Conservation (phyloP, 2,329 filamentous ascomycete species). For the Rhexocercosporidium sp. region DNA sequence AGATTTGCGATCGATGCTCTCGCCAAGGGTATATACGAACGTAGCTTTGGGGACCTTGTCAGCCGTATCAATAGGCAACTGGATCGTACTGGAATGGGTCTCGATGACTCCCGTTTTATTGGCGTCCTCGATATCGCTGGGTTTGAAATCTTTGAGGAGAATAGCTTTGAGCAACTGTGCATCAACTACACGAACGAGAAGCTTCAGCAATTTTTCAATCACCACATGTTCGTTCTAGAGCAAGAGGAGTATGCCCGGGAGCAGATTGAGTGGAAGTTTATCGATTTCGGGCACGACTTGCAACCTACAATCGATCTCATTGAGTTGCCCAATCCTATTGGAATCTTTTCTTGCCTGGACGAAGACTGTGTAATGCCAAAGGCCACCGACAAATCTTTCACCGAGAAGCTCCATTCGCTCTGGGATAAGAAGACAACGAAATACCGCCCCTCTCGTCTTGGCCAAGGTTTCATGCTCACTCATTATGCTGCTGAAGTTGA, state of each 20-base stretch:
- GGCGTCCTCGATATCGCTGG: constrained; percentile 98
- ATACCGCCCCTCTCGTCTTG: constrained; percentile 85
- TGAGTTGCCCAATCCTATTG: constrained; percentile 93
- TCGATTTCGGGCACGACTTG: constrained; percentile 95
- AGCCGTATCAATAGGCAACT: constrained; percentile 89
- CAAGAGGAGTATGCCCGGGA: constrained; percentile 98
- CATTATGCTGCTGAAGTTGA: constrained; percentile 98
- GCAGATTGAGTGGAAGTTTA: constrained; percentile 99
- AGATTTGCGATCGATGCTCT: constrained; percentile 87
- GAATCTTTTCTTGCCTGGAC: constrained; percentile 97
- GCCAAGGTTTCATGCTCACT: constrained; percentile 92
- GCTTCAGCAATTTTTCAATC: constrained; percentile 98
- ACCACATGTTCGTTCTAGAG: constrained; percentile 99
- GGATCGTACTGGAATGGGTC: constrained; percentile 80
- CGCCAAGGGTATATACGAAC: constrained; percentile 96
- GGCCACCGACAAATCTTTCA: constrained; percentile 95
- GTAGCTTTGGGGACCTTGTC: constrained; percentile 92
- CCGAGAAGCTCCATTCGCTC: constrained; percentile 93
- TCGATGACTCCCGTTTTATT: constrained; percentile 94
- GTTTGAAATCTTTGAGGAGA: constrained; percentile 97
- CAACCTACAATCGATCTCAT: constrained; percentile 98
- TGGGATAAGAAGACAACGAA: constrained; percentile 98
- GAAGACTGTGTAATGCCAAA: constrained; percentile 99
- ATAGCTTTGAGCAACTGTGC: constrained; percentile 98
- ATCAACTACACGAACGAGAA: constrained; percentile 99